These are phyloP conservation scores for Sporothrix protearum DNA, from an alignment of 2,329 filamentous ascomycete species.

Conservation along the genomic window DNA sequence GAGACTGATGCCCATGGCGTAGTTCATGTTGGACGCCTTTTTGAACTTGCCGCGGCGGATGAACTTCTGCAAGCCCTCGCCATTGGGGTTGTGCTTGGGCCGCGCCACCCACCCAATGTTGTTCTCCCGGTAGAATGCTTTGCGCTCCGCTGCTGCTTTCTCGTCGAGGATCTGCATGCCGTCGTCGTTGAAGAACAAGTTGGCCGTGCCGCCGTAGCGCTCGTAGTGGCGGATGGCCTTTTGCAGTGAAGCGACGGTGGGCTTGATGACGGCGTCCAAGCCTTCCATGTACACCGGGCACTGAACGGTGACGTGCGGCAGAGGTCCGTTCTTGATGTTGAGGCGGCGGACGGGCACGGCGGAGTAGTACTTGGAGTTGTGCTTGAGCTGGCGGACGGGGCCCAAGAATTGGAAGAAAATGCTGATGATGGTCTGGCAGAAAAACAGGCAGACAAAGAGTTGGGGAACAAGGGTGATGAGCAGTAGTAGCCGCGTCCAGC, in stretches of 20 bases:
- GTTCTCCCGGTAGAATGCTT: slow-evolving; percentile 66
- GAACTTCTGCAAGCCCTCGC: slow-evolving; percentile 57
- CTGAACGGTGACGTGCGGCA: slow-evolving; percentile 80
- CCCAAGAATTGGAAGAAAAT: slow-evolving; percentile 73
- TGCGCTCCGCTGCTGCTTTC: slow-evolving; percentile 57
- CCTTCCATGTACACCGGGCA: slow-evolving; percentile 88
- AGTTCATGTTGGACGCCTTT: slow-evolving; percentile 73
- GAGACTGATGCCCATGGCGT: slow-evolving; percentile 63
- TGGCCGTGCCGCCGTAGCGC: slow-evolving; percentile 71
- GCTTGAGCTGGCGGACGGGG: slow-evolving; percentile 66
- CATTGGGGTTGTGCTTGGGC: slow-evolving; percentile 48
- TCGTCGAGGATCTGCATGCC: slow-evolving; percentile 65
- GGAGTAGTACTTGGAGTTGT: slow-evolving; percentile 80
- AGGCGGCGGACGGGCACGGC: slow-evolving; percentile 45
- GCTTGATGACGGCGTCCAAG: slow-evolving; percentile 67
- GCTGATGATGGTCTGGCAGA: slow-evolving; percentile 77
- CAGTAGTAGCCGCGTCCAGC: slow-evolving; percentile 61
- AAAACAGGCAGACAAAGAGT: slow-evolving; percentile 43
- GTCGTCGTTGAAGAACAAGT: slow-evolving; percentile 74
- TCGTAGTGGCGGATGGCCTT: slow-evolving; percentile 71
- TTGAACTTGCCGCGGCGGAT: slow-evolving; percentile 62
- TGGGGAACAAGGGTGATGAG: slow-evolving; percentile 52
- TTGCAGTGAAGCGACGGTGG: slow-evolving; percentile 74
- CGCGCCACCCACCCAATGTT: slow-evolving; percentile 68
- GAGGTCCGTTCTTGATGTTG: slow-evolving; percentile 44